Evolutionary conservation across 305 asterid species (phyloP).

Genomic region (Solanum hybrid): DNA sequence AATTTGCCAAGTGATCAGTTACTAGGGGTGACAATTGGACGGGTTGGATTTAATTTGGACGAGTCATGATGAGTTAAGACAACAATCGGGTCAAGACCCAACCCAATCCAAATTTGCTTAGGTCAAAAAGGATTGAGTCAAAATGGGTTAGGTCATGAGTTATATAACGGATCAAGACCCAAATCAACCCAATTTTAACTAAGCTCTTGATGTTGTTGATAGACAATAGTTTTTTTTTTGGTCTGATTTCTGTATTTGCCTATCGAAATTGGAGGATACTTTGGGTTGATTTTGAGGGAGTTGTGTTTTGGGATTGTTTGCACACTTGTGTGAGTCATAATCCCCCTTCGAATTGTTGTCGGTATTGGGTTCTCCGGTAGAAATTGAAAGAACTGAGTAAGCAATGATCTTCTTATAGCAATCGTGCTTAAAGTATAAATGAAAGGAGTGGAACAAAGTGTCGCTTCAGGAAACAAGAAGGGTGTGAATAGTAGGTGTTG

Average conservation of each 20-base stretch:
- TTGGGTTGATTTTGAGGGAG: not conserved
- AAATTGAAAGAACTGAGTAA: not conserved
- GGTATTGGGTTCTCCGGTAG: not conserved
- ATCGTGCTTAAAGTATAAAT: too few species aligned
- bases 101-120: too few species aligned
- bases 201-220: not conserved
- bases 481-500: not conserved
- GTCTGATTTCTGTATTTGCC: not conserved
- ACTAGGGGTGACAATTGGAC: not conserved
- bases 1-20: not conserved
- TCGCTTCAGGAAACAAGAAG: too few species aligned
- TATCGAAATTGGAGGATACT: not conserved
- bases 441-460: too few species aligned
- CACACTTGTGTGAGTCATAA: not conserved
- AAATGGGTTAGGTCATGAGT: too few species aligned
- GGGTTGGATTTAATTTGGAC: not conserved
- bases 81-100: not conserved
- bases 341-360: not conserved
- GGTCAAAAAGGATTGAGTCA: not conserved
- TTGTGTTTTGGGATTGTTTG: not conserved
- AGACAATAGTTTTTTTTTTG: not conserved
- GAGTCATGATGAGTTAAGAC: too few species aligned
- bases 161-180: not conserved
- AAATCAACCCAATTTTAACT: not conserved
- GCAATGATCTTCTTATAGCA: too few species aligned